Evolutionary conservation across 2,329 filamentous ascomycete genomes (phyloP).

Genomic region (Eutypa lata): DNA sequence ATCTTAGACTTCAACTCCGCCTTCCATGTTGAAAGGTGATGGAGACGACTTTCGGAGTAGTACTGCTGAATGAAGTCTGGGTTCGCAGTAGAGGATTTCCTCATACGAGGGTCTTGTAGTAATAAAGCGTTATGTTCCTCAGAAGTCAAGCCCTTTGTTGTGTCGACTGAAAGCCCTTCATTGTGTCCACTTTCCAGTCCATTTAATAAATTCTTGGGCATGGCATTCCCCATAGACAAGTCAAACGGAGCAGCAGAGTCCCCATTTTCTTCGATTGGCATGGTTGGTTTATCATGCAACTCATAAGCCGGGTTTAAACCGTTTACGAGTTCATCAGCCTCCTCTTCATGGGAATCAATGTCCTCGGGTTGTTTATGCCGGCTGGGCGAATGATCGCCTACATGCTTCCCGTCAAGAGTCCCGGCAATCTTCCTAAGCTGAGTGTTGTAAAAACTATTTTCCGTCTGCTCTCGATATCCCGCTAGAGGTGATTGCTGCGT

Average conservation of each 20-base stretch:
- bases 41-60: constrained; percentile 90
- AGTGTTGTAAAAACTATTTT: constrained; percentile 76
- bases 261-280: constrained; percentile 2
- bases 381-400: constrained; percentile 12
- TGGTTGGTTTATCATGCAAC: constrained; percentile 1
- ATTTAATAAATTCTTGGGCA: neutral
- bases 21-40: constrained; percentile 96
- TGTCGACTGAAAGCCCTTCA: constrained; percentile 7
- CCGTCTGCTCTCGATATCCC: constrained; percentile 78
- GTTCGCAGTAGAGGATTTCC: constrained; percentile 87
- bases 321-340: neutral
- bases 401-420: constrained; percentile 15
- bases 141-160: constrained; percentile 59
- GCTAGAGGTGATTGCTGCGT: constrained; percentile 44
- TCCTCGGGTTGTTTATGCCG: constrained; percentile 3
- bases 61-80: constrained; percentile 92
- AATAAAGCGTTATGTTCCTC: constrained; percentile 90
- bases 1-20: constrained; percentile 87
- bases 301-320: neutral
- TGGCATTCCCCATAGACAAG: constrained; percentile 1
- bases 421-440: constrained; percentile 52
- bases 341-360: neutral
- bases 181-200: neutral
- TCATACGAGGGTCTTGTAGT: constrained; percentile 77
- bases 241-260: constrained; percentile 10